Base-by-base conservation (phyloP, 768 basidiomycete genomes). In the Chalciporus chontae region DNA sequence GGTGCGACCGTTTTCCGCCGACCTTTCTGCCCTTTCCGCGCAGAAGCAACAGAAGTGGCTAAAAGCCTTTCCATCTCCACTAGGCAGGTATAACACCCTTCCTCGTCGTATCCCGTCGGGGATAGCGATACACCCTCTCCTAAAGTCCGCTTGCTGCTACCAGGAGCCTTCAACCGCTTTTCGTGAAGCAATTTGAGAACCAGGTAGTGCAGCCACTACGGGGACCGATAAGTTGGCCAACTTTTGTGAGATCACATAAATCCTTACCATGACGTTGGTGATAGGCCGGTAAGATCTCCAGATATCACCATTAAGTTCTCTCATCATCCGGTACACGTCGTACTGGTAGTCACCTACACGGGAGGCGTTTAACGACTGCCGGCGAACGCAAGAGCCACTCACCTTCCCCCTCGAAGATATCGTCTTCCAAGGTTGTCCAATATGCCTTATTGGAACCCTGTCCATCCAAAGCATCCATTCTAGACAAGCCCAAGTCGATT, bases 201-300 rank as follows among this genome's bases (percentile, higher is more conserved):
- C 46, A 96, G 73, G 67, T 94, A 94, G 60, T 94, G 90, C 17
- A 95, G 70, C 94, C 94, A 96, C 94, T 94, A 58, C n/a, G n/a
- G 45, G 39, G n/a, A 21, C 19, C n/a, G 48, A 49, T 62, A 47
- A 56, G 49, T 43, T 34, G n/a, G n/a, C 40, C 24, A 23, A 18
- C 48, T 40, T n/a, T 18, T n/a, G 14, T 43, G 29, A 41, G 8
- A 31, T 17, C 5, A 32, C 5, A 38, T 18, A 48, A 37, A 13
- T 21, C 59, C 81, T 62, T 61, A 94, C 95, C 81, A 98, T 83
- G 32, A 96, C 83, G 64, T 97, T 98, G 9, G 92, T 94, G 15
- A 87, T 68, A 2, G 92, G 92, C 48, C 81, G 76, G 64, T 84
- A 96, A 9, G 68, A 76, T 56, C 80, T 77, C 96, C 96, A 99